These are phyloP conservation scores for Aspergillus bridgeri DNA, from an alignment of 495 filamentous ascomycete species.

Conservation along the genomic window DNA sequence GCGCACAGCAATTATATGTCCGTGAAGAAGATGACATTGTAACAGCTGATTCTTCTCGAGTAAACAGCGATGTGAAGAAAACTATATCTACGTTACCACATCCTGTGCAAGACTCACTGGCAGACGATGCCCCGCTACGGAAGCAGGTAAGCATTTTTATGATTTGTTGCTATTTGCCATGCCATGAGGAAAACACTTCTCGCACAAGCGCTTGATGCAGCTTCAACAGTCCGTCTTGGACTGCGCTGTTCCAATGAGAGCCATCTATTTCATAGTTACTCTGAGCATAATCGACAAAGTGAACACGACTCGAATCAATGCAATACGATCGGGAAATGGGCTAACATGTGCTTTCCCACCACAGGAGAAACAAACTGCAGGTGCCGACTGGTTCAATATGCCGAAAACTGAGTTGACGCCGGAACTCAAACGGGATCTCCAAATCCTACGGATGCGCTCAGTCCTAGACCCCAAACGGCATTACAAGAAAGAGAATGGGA, in stretches of 20 bases:
- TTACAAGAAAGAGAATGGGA: constrained; percentile 80
- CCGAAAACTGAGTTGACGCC: constrained; percentile 79
- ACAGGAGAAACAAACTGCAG: constrained; percentile 57
- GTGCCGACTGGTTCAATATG: constrained; percentile 76
- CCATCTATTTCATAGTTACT: constrained; percentile 93
- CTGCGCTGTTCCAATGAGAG: constrained; percentile 72
- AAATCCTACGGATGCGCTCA: constrained; percentile 81
- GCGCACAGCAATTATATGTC: constrained; percentile 48
- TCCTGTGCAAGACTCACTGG: constrained; percentile 27
- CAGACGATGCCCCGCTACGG: not conserved
- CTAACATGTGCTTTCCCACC: constrained; percentile 28
- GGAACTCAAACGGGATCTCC: constrained; percentile 81
- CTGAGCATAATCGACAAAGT: constrained; percentile 57
- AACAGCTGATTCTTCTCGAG: constrained; percentile 41
- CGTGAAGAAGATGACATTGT: constrained; percentile 41
- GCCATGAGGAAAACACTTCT: constrained; percentile 71
- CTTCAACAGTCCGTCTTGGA: constrained; percentile 70
- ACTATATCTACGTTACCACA: constrained; percentile 33
- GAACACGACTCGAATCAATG: constrained; percentile 5
- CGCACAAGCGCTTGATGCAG: constrained; percentile 59
- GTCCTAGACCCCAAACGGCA: constrained; percentile 86
- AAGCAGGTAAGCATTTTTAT: constrained; percentile 43
- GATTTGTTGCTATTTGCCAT: constrained; percentile 11
- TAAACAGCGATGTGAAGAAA: constrained; percentile 20
- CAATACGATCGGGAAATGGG: constrained; percentile 4